A percentile compares a stretch with the other conserved stretches of the same genome.
phyloP scores from a whole-genome alignment of 441 rosid species.

The Breynia disticha region DNA sequence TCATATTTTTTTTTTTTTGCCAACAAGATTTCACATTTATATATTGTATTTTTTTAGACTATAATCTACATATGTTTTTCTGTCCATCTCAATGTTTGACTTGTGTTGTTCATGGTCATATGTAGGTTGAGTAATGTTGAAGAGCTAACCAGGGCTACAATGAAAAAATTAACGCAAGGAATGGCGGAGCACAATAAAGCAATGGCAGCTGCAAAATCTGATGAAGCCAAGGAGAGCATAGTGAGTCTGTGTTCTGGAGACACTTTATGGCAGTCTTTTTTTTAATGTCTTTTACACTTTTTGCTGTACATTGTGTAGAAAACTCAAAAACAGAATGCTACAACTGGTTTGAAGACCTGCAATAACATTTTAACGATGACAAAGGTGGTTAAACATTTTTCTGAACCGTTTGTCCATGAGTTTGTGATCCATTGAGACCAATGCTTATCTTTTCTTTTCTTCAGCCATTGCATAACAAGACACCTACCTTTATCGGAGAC shows the following conservation, averaged over 20 bases:
- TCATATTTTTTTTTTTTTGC: too few species aligned
- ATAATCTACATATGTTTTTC: too few species aligned
- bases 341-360: constrained; percentile 86
- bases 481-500: constrained; percentile 83
- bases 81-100: too few species aligned
- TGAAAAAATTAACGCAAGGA: constrained; percentile 94
- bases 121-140: constrained; percentile 74
- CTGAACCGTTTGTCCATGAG: constrained; percentile 3
- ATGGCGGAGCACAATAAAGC: constrained; percentile 92
- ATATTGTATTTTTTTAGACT: too few species aligned
- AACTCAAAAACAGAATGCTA: constrained; percentile 76
- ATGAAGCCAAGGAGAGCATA: constrained; percentile 69
- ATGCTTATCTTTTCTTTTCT: constrained; percentile 9
- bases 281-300: constrained; percentile 7
- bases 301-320: constrained; percentile 37
- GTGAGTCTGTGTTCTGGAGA: constrained; percentile 40
- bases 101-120: not conserved
- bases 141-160: constrained; percentile 80
- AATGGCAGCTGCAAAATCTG: constrained; percentile 85
- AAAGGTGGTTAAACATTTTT: constrained; percentile 41
- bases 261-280: too few species aligned
- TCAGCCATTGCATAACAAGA: constrained; percentile 87
- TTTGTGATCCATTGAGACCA: constrained; percentile 2
- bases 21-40: too few species aligned
- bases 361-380: constrained; percentile 96